Evolutionary conservation across 345 rosid genomes (phyloP).

Genomic region (Populus deltoides): DNA sequence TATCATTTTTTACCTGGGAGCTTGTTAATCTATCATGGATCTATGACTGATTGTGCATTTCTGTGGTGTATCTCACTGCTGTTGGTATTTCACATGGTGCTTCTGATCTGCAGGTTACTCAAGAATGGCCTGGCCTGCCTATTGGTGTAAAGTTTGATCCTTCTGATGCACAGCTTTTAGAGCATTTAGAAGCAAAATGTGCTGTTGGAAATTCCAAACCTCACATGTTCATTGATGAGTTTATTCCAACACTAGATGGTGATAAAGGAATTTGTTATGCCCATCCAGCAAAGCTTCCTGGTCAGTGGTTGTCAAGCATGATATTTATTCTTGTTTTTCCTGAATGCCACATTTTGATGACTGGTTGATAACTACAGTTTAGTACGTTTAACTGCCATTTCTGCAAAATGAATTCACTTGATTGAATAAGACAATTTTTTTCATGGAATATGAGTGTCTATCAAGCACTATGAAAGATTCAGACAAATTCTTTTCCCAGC

Average conservation of each 20-base stretch:
- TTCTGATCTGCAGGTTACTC: constrained; percentile 43
- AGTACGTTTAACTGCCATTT: neutral
- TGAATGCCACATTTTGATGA: neutral
- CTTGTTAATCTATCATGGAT: neutral
- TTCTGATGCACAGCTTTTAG: constrained; percentile 64
- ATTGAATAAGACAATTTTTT: neutral
- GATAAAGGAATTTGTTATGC: constrained; percentile 82
- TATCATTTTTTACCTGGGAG: neutral
- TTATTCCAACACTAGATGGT: constrained; percentile 56
- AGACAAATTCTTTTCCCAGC: neutral
- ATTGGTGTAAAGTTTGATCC: constrained; percentile 97
- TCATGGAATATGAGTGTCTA: neutral
- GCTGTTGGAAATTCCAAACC: constrained; percentile 51
- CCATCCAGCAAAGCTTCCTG: constrained; percentile 93
- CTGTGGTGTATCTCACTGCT: neutral
- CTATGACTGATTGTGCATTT: neutral
- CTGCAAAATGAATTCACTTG: neutral
- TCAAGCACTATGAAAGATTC: too few species aligned
- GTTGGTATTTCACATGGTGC: neutral
- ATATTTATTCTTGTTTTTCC: neutral
- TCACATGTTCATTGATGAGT: constrained; percentile 62
- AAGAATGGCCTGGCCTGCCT: constrained; percentile 88
- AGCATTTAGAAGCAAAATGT: constrained; percentile 75
- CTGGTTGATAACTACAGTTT: neutral
- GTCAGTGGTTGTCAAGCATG: constrained; percentile 29